Conservation (phyloP, 345 rosid species). For the Eucalyptus tenuipes region DNA sequence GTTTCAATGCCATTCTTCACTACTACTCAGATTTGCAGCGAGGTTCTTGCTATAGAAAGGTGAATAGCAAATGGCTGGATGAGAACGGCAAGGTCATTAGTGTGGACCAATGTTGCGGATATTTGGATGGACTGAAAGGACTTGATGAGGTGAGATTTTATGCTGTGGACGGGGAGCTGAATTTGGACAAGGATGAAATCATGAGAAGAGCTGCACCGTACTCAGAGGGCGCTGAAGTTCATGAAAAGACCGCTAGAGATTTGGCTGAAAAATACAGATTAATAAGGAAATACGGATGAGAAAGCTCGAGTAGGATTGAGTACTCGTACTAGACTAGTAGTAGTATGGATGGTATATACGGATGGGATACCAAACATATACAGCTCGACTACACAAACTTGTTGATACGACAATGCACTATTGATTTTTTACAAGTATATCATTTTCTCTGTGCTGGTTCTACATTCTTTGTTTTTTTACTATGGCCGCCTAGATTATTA, state of each 20-base stretch:
- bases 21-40: too few relatives aligned
- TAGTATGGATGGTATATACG: background rate
- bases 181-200: background rate
- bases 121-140: background rate
- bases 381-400: background rate
- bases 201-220: background rate
- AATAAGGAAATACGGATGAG: background rate
- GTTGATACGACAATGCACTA: background rate
- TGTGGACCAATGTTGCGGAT: background rate
- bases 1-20: background rate
- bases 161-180: background rate
- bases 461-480: background rate
- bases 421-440: too few relatives aligned
- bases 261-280: background rate
- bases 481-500: background rate
- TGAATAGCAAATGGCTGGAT: background rate
- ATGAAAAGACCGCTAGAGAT: background rate
- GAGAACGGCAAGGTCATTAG: background rate
- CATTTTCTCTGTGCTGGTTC: background rate
- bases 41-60: background rate
- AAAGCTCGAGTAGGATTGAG: background rate
- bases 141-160: background rate
- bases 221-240: background rate
- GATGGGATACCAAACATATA: background rate
- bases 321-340: background rate